Evolutionary conservation across 2,329 filamentous ascomycete species (phyloP).

Genomic region (Fusarium phyllophilum): DNA sequence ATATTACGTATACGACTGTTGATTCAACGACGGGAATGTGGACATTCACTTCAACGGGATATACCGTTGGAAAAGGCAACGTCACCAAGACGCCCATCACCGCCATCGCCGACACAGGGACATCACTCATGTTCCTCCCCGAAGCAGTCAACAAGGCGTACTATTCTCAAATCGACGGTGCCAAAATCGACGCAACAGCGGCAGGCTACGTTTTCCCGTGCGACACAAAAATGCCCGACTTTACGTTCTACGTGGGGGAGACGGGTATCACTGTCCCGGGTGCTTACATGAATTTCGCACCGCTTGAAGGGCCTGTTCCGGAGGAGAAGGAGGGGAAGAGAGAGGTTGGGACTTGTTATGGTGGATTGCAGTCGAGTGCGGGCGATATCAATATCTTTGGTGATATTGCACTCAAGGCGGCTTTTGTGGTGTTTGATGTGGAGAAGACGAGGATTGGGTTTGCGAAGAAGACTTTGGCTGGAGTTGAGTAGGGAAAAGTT

Average conservation of each 20-base stretch:
- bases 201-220: slow-evolving; percentile 62
- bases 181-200: slow-evolving; percentile 50
- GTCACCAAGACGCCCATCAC: slow-evolving; percentile 43
- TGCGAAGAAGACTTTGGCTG: slow-evolving; percentile 26
- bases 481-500: background rate
- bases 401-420: slow-evolving; percentile 69
- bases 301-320: slow-evolving; percentile 43
- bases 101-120: slow-evolving; percentile 68
- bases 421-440: slow-evolving; percentile 67
- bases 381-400: slow-evolving; percentile 67
- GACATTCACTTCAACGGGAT: slow-evolving; percentile 59
- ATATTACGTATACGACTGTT: slow-evolving; percentile 70
- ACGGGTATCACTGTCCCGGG: slow-evolving; percentile 68
- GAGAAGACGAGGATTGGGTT: slow-evolving; percentile 36
- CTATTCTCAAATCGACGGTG: slow-evolving; percentile 58
- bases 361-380: slow-evolving; percentile 71
- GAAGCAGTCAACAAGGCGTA: slow-evolving; percentile 60
- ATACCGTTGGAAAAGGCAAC: slow-evolving; percentile 41
- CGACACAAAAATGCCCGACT: slow-evolving; percentile 56
- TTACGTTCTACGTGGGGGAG: slow-evolving; percentile 65
- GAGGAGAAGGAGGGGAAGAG: background rate
- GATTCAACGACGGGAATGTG: slow-evolving; percentile 72
- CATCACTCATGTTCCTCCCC: slow-evolving; percentile 72
- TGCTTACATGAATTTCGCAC: slow-evolving; percentile 63
- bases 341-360: slow-evolving; percentile 62